Base-by-base conservation (phyloP, 176 grass and related monocot species). In the Olyra latifolia region DNA sequence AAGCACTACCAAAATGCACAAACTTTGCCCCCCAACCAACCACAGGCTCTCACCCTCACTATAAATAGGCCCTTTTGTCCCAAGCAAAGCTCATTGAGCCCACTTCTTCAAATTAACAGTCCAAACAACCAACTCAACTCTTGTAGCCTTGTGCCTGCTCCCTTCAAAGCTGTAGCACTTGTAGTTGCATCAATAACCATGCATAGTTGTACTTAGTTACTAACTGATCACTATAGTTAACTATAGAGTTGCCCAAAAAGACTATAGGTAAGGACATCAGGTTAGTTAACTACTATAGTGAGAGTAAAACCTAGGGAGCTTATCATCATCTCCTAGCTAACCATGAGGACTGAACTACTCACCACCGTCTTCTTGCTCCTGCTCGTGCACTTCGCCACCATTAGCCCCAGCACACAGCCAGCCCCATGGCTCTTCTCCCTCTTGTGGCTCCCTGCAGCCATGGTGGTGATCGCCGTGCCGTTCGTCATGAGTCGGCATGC, bases 291-390 rank as follows among this genome's bases (percentile, higher is more conserved):
- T n/a, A n/a, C n/a, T 14, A 16, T 40, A 24, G 75, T 65, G 16
- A 57, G n/a, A 57, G 10, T 45, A 45, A 69, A 69, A 41, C 64
- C 64, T 67, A 68, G 12, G 9, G 19, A 5, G 32, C 17, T 65
- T 40, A 38, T 4, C n/a, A 29, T 38, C n/a, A 23, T 65, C 62
- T 10, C 32, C 39, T 67, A 12, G 38, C 19, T 49, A 16, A 22
- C 68, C 68, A 85, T 85, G 87, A 82, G 54, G 42, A 71, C 44
- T 14, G 46, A 77, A 44, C 38, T 73, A 12, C 50, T 82, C 27
- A 17, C 65, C 44, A 77, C 32, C 38, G 9, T 72, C 56, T 58
- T 48, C 28, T 27, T 69, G 19, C n/a, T 80, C 62, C 23, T 84
- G 44, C 22, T 82, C 75, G 1, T 75, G 32, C 38, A 29, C 43